Conservation (phyloP, 768 basidiomycete species). For the Suillus fuscotomentosus region DNA sequence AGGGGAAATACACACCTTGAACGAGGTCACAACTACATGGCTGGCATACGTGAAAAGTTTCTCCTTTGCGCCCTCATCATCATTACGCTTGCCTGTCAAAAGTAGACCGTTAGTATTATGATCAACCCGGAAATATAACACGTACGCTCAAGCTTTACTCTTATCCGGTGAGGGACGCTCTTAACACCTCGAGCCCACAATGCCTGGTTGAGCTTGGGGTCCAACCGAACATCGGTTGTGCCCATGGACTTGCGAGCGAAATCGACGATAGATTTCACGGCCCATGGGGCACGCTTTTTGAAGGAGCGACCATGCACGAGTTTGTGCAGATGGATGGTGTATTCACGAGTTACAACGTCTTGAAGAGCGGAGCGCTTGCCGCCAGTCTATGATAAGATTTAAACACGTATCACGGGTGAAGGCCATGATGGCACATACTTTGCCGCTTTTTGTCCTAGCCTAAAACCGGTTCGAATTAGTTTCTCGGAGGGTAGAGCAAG, state of each 20-base stretch:
- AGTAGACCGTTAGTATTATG: constrained; percentile 4
- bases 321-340: constrained; percentile 98
- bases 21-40: constrained; percentile 71
- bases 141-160: constrained; percentile 92
- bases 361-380: constrained; percentile 96
- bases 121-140: constrained; percentile 16
- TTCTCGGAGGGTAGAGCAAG: constrained; percentile 1
- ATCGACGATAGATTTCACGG: constrained; percentile 88
- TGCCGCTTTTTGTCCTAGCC: constrained; percentile 43
- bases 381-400: constrained; percentile 43
- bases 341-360: constrained; percentile 98
- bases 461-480: constrained; percentile 12
- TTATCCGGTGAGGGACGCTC: constrained; percentile 87
- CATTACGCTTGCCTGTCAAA: constrained; percentile 87
- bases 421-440: constrained; percentile 30
- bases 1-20: constrained; percentile 65
- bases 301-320: constrained; percentile 88
- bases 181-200: constrained; percentile 95
- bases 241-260: constrained; percentile 97
- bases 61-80: constrained; percentile 98
- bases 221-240: constrained; percentile 88
- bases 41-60: constrained; percentile 93
- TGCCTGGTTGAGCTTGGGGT: constrained; percentile 96
- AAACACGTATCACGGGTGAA: constrained; percentile 2
- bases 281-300: constrained; percentile 97